Percentiles rank a stretch among this genome's conserved stretches.
These are phyloP conservation scores for Aspergillus mulundensis DNA, from an alignment of 495 filamentous ascomycete genomes.

Conservation along the genomic window DNA sequence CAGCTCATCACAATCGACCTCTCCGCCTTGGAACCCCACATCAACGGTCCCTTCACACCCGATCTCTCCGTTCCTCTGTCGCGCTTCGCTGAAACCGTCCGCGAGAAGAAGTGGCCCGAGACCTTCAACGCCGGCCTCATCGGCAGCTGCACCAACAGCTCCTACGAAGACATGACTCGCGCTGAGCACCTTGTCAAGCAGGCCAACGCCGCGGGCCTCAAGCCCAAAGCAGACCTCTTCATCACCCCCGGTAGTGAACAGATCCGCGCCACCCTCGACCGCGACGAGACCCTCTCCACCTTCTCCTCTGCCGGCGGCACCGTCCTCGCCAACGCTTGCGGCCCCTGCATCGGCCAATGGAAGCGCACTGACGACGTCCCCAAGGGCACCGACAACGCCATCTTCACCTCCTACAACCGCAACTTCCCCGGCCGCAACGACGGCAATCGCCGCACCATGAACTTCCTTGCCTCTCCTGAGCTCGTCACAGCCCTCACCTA, in stretches of 20 bases:
- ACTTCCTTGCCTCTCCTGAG: constrained; percentile 95
- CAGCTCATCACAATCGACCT: constrained; percentile 96
- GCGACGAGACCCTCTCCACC: constrained; percentile 84
- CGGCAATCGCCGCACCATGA: constrained; percentile 94
- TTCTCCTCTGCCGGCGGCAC: constrained; percentile 89
- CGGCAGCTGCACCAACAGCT: constrained; percentile 99
- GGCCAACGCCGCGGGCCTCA: constrained; percentile 88
- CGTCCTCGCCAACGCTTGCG: constrained; percentile 95
- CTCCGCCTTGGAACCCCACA: constrained; percentile 89
- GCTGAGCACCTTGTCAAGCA: constrained; percentile 92
- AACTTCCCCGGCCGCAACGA: constrained; percentile 98
- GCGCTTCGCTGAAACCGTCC: constrained; percentile 92
- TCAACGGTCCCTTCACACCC: constrained; percentile 99
- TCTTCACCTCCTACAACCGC: constrained; percentile 95
- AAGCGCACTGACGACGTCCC: constrained; percentile 77
- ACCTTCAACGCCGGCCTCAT: constrained; percentile 92
- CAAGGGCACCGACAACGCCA: constrained; percentile 88
- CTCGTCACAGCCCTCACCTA: constrained; percentile 95
- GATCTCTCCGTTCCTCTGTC: constrained; percentile 97
- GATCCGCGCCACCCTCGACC: constrained; percentile 90
- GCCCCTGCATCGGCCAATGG: constrained; percentile 93
- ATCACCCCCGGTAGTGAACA: constrained; percentile 97
- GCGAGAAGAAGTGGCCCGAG: constrained; percentile 92
- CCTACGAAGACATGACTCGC: constrained; percentile 98
- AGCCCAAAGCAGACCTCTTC: constrained; percentile 89